Percentiles rank a stretch among this genome's conserved stretches.
These are phyloP conservation scores for Fusarium temperatum DNA, from an alignment of 2,329 filamentous ascomycete genomes.

Conservation along the genomic window DNA sequence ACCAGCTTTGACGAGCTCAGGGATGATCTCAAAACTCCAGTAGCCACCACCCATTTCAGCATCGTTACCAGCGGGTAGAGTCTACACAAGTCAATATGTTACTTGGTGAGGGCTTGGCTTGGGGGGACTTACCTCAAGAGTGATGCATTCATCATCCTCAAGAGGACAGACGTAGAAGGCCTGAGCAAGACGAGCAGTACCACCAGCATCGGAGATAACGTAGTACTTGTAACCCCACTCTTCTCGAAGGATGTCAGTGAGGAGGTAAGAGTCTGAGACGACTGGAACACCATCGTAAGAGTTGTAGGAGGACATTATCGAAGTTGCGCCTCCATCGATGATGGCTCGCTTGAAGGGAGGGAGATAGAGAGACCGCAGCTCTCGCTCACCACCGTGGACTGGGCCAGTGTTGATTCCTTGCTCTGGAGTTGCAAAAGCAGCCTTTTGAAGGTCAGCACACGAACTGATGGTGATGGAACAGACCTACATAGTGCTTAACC, in stretches of 20 bases:
- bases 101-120: fast-evolving
- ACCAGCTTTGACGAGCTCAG: constrained; percentile 68
- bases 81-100: constrained; percentile 42
- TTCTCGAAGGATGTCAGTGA: constrained; percentile 74
- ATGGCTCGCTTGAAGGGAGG: constrained; percentile 75
- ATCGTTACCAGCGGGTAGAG: constrained; percentile 74
- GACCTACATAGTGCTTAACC: constrained; percentile 75
- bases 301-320: constrained; percentile 79
- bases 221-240: constrained; percentile 81
- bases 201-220: constrained; percentile 71
- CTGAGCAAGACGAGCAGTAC: constrained; percentile 72
- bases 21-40: constrained; percentile 74
- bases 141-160: constrained; percentile 71
- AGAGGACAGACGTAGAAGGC: constrained; percentile 71
- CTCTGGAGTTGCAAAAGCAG: constrained; percentile 73
- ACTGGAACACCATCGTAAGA: constrained; percentile 77
- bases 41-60: constrained; percentile 81
- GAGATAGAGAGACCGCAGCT: constrained; percentile 64
- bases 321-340: constrained; percentile 72
- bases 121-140: constrained; percentile 56
- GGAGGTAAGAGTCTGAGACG: constrained; percentile 70
- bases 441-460: constrained; percentile 40
- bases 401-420: constrained; percentile 76
- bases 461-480: neutral
- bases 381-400: constrained; percentile 62